Evolutionary conservation across 1,284 basidiomycete species (phyloP).

Genomic region (Hortiboletus rubellus): DNA sequence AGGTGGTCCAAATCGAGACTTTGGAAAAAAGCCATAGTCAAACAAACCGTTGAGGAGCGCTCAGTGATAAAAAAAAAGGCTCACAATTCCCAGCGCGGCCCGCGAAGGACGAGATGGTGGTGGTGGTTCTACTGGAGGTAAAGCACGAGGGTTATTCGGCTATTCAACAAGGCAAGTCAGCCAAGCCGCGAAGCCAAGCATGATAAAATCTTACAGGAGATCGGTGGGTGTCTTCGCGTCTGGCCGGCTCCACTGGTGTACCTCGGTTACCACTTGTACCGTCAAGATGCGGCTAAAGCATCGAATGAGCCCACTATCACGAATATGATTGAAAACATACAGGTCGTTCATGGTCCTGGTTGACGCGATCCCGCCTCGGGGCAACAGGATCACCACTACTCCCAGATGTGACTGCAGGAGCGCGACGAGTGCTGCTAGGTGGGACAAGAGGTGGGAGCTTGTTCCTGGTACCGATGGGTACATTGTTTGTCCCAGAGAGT

Average conservation of each 20-base stretch:
- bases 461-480: constrained; percentile 29
- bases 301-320: constrained; percentile 3
- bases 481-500: constrained; percentile 37
- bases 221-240: constrained; percentile 12
- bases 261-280: background rate
- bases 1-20: constrained; percentile 38
- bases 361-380: constrained; percentile 17
- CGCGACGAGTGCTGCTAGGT: background rate
- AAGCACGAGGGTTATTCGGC: constrained; percentile 4
- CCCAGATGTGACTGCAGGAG: constrained; percentile 7
- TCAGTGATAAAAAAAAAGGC: background rate
- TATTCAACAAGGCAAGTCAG: constrained; percentile 16
- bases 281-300: constrained; percentile 19
- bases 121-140: constrained; percentile 11
- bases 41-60: background rate
- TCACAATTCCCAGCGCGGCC: constrained; percentile 20
- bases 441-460: constrained; percentile 17
- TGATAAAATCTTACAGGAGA: constrained; percentile 19
- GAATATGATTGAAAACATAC: constrained; percentile 11
- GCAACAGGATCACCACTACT: constrained; percentile 25
- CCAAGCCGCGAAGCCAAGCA: background rate
- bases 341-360: constrained; percentile 23
- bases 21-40: background rate
- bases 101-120: constrained; percentile 20
- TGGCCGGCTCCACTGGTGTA: background rate